phyloP scores from a whole-genome alignment of 345 rosid species.

The Litchi chinensis region DNA sequence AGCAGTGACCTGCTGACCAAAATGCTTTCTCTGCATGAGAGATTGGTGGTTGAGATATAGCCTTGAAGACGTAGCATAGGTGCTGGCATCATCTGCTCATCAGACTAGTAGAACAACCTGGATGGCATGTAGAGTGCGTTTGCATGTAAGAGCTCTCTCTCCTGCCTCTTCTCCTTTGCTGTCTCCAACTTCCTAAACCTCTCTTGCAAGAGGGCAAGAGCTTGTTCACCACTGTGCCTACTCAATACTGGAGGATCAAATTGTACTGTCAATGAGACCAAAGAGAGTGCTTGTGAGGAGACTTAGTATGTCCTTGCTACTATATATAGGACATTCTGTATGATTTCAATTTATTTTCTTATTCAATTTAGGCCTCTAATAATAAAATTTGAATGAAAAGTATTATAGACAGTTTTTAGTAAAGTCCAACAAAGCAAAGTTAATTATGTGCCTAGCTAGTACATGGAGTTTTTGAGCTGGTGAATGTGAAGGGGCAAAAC shows the following conservation, averaged over 20 bases:
- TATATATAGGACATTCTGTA: constrained; percentile 25
- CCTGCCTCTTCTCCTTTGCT: constrained; percentile 51
- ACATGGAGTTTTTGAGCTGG: constrained; percentile 2
- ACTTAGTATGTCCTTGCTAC: constrained; percentile 3
- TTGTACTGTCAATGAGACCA: too few relatives aligned
- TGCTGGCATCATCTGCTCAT: constrained; percentile 24
- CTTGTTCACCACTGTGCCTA: constrained; percentile 33
- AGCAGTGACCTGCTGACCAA: constrained; percentile 22
- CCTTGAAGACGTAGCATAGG: constrained; percentile 25
- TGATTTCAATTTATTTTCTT: constrained; percentile 10
- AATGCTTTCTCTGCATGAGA: constrained; percentile 20
- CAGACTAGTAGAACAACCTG: constrained; percentile 26
- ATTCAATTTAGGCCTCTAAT: neutral
- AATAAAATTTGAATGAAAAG: constrained; percentile 17
- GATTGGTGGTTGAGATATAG: constrained; percentile 21
- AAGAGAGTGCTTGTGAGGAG: neutral
- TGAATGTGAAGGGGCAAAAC: constrained; percentile 21
- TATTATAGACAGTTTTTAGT: constrained; percentile 23
- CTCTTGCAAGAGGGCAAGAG: constrained; percentile 43
- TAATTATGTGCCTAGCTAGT: constrained; percentile 24
- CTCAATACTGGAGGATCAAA: constrained; percentile 22
- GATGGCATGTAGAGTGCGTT: constrained; percentile 19
- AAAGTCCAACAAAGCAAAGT: constrained; percentile 35
- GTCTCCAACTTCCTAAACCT: constrained; percentile 46
- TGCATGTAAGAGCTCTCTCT: constrained; percentile 28